Evolutionary conservation across 148 eudicot species (phyloP), one percentile per base, ranked within the genome.

Genomic region (Fagopyrum esculentum): DNA sequence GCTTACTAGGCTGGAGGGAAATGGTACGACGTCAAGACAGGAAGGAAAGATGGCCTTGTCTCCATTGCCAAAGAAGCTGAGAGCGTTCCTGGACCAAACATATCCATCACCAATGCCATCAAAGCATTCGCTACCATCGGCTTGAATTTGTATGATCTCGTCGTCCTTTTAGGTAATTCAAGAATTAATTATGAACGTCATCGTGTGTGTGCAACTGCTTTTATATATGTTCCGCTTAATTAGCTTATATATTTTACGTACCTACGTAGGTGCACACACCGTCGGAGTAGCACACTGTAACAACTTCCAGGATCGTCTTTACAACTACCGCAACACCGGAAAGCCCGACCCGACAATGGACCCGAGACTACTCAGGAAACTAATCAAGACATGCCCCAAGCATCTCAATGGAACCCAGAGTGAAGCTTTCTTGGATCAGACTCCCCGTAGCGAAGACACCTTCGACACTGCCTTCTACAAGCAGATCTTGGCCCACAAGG

Each of bases 31-130:
- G 85, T 82, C 6, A 74, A 84, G 77, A 81, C 86, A 4, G 89
- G 89, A 22, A 72, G 89, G 61, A 78, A 79, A 57, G 89, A 86
- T 52, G 81, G 84, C 4, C 59, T 26, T 1, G 82, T 80, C 3
- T 79, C 82, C 3, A 9, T 6, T 12, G 44, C 16, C 9, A 1
- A 75, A 17, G 74, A 60, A 3, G 45, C 10, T 13, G 13, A 59
- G 0, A 61, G 13, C 48, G 77, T 80, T 30, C 82, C 82, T 3
- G 52, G 72, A 49, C 55, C 82, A 61, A 61, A 57, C 4, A 76
- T 54, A 5, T 0, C 75, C 0, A 75, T 80, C 40, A 19, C 17
- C 5, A 11, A 35, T 9, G 75, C 78, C 6, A 43, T 80, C 19
- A 6, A 26, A 1, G 11, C 17, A 45, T 71, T 80, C 26, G 46